Evolutionary conservation across 345 rosid genomes (phyloP).

Genomic region (Rhodamnia rubescens): DNA sequence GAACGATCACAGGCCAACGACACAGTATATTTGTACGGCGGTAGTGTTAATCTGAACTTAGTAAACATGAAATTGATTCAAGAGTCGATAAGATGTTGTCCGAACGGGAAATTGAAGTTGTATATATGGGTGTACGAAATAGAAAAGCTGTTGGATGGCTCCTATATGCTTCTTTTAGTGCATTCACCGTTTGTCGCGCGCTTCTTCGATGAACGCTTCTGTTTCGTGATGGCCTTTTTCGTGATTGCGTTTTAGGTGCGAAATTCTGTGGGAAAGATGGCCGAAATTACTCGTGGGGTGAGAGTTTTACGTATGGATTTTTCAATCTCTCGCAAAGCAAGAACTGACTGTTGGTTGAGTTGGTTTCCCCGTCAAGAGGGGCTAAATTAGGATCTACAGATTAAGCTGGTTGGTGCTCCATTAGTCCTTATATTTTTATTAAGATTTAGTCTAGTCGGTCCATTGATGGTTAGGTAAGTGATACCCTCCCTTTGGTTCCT

Average conservation of each 20-base stretch:
- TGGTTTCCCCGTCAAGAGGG: neutral
- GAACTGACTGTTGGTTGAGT: neutral
- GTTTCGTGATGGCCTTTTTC: too few relatives aligned
- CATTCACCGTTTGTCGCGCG: neutral
- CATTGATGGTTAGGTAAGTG: neutral
- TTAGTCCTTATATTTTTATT: too few relatives aligned
- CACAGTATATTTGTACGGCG: neutral
- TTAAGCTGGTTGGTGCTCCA: neutral
- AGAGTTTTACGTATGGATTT: too few relatives aligned
- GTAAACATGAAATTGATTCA: neutral
- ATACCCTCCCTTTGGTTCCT: neutral
- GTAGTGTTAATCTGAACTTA: neutral
- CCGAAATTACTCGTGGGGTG: too few relatives aligned
- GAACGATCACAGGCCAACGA: neutral
- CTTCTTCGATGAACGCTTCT: neutral
- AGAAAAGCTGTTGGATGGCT: neutral
- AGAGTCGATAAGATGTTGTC: neutral
- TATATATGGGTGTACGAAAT: neutral
- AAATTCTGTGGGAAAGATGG: too few relatives aligned
- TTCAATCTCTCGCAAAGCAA: neutral
- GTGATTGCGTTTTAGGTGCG: too few relatives aligned
- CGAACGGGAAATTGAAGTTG: neutral
- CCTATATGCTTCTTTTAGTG: neutral
- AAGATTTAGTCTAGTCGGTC: too few relatives aligned
- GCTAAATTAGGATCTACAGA: neutral